Evolutionary conservation across 2,329 filamentous ascomycete genomes (phyloP), one percentile per base, ranked within the genome.

Genomic region (Ceratocystis colombiana): DNA sequence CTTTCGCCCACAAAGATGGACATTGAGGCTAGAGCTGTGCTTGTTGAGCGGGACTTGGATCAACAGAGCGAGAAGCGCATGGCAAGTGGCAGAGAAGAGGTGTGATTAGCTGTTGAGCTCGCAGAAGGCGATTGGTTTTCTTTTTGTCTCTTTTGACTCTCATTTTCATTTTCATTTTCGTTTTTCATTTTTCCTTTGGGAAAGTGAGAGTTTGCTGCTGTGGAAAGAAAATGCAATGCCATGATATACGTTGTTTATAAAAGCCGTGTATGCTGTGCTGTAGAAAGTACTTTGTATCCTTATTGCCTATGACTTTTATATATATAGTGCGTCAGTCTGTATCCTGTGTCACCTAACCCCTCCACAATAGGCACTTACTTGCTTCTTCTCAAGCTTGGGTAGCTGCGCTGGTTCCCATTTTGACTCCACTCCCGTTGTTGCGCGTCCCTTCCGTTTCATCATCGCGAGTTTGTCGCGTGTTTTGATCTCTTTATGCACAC

Each of bases 381-480:
- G 7, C 7, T 50, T 25, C 62, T 25, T 5, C 7, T 64, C 25
- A 22, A 33, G 7, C 44, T 41, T 41, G 25, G 8, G 20, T n/a
- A 63, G 30, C 28, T n/a, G 30, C 44, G 15, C 15, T 57, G 15
- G 53, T 28, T 30, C 25, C 53, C 46, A 22, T 17, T 59, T 2
- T 59, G 41, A 37, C 33, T 28, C 59, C 33, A 62, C 30, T 28
- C 44, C 37, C 64, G 64, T 65, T 65, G 37, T 50, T 44, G 50
- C 12, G 50, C 63, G 64, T 61, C 45, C 64, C 50, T 65, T 48
- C 64, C 50, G 37, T 65, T 65, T 65, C 45, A 57, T 17, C 44
- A 53, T 64, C 25, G 28, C 20, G 7, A 37, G 41, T 65, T 50
- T 59, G 64, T 59, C 48, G 48, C 48, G 37, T 59, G 33, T 55